These are phyloP conservation scores for Ramaria sp. DNA, from an alignment of 768 basidiomycete species.

Conservation along the genomic window DNA sequence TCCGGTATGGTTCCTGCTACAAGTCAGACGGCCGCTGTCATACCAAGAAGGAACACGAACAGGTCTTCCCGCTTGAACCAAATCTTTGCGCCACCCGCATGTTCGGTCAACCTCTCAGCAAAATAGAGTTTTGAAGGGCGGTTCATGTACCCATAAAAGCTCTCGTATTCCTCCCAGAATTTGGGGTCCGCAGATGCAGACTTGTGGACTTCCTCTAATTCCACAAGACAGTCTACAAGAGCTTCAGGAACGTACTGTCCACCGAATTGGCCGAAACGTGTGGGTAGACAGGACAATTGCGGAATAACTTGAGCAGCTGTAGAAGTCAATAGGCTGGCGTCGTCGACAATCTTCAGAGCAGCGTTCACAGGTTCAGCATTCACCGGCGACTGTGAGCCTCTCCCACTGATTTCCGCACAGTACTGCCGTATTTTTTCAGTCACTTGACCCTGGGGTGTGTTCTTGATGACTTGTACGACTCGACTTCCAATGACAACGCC, in stretches of 20 bases:
- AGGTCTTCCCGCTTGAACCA: conserved; percentile 97
- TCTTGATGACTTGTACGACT: conserved; percentile 71
- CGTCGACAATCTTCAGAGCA: conserved; percentile 13
- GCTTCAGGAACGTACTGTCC: conserved; percentile 97
- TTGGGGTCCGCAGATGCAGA: conserved; percentile 75
- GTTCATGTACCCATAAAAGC: conserved; percentile 89
- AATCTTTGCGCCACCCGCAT: conserved; percentile 88
- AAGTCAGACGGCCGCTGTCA: conserved; percentile 6
- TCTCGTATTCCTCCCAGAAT: conserved; percentile 87
- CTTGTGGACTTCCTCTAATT: conserved; percentile 87
- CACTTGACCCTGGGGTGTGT: conserved; percentile 37
- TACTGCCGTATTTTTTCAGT: conserved; percentile 53
- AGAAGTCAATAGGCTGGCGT: conserved; percentile 15
- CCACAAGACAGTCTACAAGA: conserved; percentile 82
- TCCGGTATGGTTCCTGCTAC: conserved; percentile 82
- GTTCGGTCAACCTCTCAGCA: conserved; percentile 81
- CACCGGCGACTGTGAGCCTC: conserved; percentile 18
- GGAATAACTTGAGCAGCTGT: conserved; percentile 21
- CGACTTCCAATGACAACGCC: conserved; percentile 91
- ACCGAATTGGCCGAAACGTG: conserved; percentile 89
- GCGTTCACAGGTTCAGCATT: conserved; percentile 15
- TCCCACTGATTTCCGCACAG: conserved; percentile 58
- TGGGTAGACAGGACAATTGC: conserved; percentile 45
- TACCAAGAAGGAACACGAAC: conserved; percentile 29
- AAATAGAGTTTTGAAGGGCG: conserved; percentile 86